Evolutionary conservation across 805 yeast genomes (phyloP).

Genomic region (Metschnikowia santaceciliae): DNA sequence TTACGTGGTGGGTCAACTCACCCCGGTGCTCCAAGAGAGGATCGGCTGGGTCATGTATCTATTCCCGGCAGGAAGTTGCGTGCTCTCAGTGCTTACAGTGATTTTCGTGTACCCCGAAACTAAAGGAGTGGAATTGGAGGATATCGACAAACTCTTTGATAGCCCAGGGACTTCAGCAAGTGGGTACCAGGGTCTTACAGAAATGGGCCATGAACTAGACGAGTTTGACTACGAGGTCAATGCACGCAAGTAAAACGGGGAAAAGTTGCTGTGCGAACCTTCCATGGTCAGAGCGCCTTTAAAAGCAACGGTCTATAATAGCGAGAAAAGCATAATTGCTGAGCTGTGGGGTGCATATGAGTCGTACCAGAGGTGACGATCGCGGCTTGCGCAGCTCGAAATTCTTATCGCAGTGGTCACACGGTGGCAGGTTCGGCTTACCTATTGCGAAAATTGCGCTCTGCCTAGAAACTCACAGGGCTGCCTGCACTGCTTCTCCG

Average conservation of each 20-base stretch:
- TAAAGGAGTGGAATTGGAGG: conserved; percentile 42
- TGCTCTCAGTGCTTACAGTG: conserved; percentile 33
- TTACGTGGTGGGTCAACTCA: conserved; percentile 42
- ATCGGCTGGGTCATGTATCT: conserved; percentile 42
- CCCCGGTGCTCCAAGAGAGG: conserved; percentile 38
- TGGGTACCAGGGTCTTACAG: conserved; percentile 8
- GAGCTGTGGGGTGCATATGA: conserved; percentile 4
- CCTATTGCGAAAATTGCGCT: conserved; percentile 3
- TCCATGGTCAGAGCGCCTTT: neutral
- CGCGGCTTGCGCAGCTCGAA: neutral
- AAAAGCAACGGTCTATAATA: neutral
- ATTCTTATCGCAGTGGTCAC: neutral
- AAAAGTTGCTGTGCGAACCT: neutral
- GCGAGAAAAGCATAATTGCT: neutral
- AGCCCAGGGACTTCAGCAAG: conserved; percentile 20
- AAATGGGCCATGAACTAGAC: conserved; percentile 22
- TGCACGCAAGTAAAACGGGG: neutral
- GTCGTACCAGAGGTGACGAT: neutral
- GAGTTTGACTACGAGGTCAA: conserved; percentile 21
- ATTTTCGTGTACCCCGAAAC: conserved; percentile 40
- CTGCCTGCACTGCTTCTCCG: neutral
- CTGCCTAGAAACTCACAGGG: neutral
- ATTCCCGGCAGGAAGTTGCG: conserved; percentile 38
- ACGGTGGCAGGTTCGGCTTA: neutral
- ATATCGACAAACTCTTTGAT: conserved; percentile 37